phyloP scores from a whole-genome alignment of 306 rosid species.

The Cicer bijugum region DNA sequence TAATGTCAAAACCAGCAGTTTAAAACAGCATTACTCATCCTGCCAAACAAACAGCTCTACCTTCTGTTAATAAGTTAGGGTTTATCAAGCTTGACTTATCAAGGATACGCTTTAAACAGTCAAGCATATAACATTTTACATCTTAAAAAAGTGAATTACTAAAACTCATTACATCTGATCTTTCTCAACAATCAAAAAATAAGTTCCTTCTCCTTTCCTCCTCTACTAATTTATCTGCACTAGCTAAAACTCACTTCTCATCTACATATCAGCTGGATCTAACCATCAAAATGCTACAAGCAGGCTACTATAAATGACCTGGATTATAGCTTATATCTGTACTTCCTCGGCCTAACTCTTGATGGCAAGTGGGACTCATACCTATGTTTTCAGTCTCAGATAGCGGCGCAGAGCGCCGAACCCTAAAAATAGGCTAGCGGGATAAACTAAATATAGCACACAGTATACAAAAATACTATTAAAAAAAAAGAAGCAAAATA shows the following conservation, averaged over 20 bases:
- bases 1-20: not conserved
- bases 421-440: too few species aligned
- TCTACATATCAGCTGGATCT: not conserved
- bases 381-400: too few species aligned
- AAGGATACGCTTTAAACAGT: not conserved
- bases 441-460: too few species aligned
- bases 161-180: not conserved
- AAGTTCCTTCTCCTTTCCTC: not conserved
- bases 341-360: not conserved
- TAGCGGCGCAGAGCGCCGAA: too few species aligned
- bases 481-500: too few species aligned
- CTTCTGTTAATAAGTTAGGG: not conserved
- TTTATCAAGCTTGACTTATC: not conserved
- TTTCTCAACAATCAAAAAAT: not conserved
- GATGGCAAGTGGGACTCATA: not conserved
- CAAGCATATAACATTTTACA: not conserved
- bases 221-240: not conserved
- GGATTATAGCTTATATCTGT: not conserved
- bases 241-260: not conserved
- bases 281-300: constrained; percentile 2
- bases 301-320: constrained; percentile 3
- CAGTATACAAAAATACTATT: too few species aligned
- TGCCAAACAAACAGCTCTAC: not conserved
- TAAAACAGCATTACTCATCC: constrained; percentile 1
- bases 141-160: not conserved